Base-by-base conservation (phyloP, 148 eudicot genomes). In the Heliosperma pusillum region DNA sequence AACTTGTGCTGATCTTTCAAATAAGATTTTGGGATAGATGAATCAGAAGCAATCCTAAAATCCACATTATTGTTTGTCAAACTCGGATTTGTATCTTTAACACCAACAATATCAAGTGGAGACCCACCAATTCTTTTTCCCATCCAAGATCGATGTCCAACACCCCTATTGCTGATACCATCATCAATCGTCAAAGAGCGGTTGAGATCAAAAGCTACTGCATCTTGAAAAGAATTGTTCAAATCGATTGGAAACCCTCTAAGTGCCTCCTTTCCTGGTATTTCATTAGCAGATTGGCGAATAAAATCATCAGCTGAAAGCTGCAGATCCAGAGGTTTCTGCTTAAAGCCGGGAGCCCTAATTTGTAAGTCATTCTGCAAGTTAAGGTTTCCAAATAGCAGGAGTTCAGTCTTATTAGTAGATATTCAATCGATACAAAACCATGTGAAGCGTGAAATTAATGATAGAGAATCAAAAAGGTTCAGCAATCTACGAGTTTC, bases 251-350 rank as follows among this genome's bases (percentile, higher is more conserved):
- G 40, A 76, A 59, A 69, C 63, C 53, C 70, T 74, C 16, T 25
- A 52, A 45, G 60, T 68, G 36, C 19, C 12, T 77, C 78, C 33
- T 71, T 66, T 64, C 63, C 78, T 26, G 77, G 30, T 65, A 79
- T 27, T 42, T 81, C 82, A 53, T 66, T 11, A 53, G 5, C 76
- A 72, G 62, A 58, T 63, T 71, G 63, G 22, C 71, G 57, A 59
- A 77, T 67, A 65, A 74, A 78, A 36, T 77, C 78, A 80, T 78
- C 83, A 47, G 84, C 81, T 20, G 85, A 68, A 61, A 84, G 79
- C 44, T 85, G 82, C 76, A 83, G 85, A 80, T 85, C 83, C 74
- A 77, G 59, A 73, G 74, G 74, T 68, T 80, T 81, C 77, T 66
- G 77, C 60, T 74, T 76, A 71, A 69, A 61, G 29, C 29, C 66